Evolutionary conservation across 495 filamentous ascomycete species (phyloP).

Genomic region (Penicillium nucicola): DNA sequence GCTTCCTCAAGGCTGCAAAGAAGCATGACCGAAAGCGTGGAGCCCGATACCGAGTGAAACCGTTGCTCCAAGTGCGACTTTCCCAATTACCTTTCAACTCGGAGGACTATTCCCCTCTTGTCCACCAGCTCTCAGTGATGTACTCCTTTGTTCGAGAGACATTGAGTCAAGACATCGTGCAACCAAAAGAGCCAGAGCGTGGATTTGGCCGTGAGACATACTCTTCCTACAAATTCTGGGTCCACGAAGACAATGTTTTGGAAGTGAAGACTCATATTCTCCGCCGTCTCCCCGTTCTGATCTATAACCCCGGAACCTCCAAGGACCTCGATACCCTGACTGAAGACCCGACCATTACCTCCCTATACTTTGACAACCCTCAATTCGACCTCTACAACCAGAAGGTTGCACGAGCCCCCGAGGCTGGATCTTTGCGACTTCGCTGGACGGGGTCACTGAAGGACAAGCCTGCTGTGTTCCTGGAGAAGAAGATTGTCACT

Average conservation of each 20-base stretch:
- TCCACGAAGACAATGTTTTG: conserved; percentile 88
- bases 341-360: conserved; percentile 87
- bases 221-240: conserved; percentile 97
- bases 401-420: conserved; percentile 73
- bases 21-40: conserved; percentile 94
- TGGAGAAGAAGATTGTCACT: conserved; percentile 86
- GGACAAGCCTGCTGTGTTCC: conserved; percentile 68
- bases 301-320: conserved; percentile 84
- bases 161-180: conserved; percentile 52
- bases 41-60: conserved; percentile 76
- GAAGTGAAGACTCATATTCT: conserved; percentile 95
- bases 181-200: conserved; percentile 38
- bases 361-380: conserved; percentile 89
- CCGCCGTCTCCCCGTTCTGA: conserved; percentile 80
- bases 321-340: conserved; percentile 72
- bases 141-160: conserved; percentile 89
- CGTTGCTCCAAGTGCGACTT: conserved; percentile 84
- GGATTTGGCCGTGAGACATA: conserved; percentile 62
- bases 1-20: conserved; percentile 96
- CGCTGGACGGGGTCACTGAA: conserved; percentile 89
- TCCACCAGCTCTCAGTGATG: conserved; percentile 87
- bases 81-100: conserved; percentile 89
- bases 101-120: conserved; percentile 86
- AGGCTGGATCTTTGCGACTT: conserved; percentile 79
- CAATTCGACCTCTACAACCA: conserved; percentile 80